These are phyloP conservation scores for Yarrowia yakushimensis DNA, from an alignment of 805 yeast species.

Conservation along the genomic window DNA sequence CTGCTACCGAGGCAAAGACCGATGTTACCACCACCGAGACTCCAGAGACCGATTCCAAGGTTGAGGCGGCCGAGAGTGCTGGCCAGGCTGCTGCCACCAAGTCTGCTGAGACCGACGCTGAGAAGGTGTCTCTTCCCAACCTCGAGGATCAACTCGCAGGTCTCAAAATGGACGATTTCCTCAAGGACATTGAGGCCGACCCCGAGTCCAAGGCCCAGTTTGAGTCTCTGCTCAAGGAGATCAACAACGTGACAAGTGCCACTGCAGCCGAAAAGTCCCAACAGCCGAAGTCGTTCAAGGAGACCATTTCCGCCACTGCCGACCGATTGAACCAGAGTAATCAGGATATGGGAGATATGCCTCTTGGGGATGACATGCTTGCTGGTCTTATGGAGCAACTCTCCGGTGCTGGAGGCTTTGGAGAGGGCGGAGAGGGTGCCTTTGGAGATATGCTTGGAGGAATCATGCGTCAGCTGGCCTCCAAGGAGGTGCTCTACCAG, in stretches of 20 bases:
- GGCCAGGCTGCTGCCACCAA: constrained; percentile 3
- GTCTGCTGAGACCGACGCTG: constrained; percentile 23
- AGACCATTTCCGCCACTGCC: constrained; percentile 75
- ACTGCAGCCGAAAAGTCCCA: constrained; percentile 4
- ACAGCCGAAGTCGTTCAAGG: constrained; percentile 47
- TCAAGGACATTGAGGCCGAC: constrained; percentile 49
- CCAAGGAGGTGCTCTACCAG: constrained; percentile 81
- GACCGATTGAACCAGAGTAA: constrained; percentile 75
- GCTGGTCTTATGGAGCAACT: constrained; percentile 67
- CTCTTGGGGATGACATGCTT: constrained; percentile 48
- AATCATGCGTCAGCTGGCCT: constrained; percentile 75
- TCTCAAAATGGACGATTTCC: constrained; percentile 44
- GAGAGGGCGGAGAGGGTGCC: constrained; percentile 37
- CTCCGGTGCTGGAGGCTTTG: constrained; percentile 37
- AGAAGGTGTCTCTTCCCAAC: constrained; percentile 35
- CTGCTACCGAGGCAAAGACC: constrained; percentile 7
- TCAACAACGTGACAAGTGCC: constrained; percentile 15
- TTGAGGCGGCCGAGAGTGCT: constrained; percentile 1
- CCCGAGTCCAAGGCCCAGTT: constrained; percentile 53
- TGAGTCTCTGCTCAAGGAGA: constrained; percentile 41
- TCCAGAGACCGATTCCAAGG: constrained; percentile 1
- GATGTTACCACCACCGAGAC: neutral
- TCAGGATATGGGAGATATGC: constrained; percentile 47
- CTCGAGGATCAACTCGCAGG: constrained; percentile 41
- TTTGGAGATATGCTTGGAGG: constrained; percentile 64